These are phyloP conservation scores for Suillus subalutaceus DNA, from an alignment of 768 basidiomycete genomes.

Conservation along the genomic window DNA sequence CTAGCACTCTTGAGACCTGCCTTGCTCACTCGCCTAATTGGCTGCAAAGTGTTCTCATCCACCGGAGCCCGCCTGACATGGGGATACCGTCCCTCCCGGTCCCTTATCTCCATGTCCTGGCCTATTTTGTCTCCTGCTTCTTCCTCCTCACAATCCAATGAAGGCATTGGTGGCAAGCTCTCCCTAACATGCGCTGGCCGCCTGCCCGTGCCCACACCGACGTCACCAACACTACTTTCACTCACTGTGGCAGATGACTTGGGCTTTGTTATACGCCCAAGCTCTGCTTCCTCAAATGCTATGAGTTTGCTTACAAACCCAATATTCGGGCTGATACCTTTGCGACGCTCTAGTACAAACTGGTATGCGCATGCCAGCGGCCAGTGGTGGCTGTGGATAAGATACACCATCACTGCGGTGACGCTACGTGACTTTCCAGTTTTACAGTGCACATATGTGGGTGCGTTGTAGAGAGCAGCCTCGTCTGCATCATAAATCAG, in stretches of 20 bases:
- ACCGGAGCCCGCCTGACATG: slow-evolving; percentile 89
- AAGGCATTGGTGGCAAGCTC: slow-evolving; percentile 51
- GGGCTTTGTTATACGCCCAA: slow-evolving; percentile 50
- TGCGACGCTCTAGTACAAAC: slow-evolving; percentile 89
- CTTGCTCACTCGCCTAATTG: slow-evolving; percentile 88
- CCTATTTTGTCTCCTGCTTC: slow-evolving; percentile 48
- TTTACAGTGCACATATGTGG: slow-evolving; percentile 95
- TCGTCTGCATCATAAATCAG: slow-evolving; percentile 61
- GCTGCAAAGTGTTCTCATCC: slow-evolving; percentile 85
- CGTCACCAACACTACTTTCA: slow-evolving; percentile 22
- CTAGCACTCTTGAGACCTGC: slow-evolving; percentile 84
- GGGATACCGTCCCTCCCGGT: slow-evolving; percentile 81
- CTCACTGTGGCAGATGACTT: background rate
- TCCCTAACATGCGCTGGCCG: slow-evolving; percentile 72
- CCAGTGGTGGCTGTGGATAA: slow-evolving; percentile 98
- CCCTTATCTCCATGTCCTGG: slow-evolving; percentile 89
- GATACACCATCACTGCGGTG: slow-evolving; percentile 95
- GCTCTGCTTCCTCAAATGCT: slow-evolving; percentile 94
- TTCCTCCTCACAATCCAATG: slow-evolving; percentile 24
- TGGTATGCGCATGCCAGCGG: slow-evolving; percentile 88
- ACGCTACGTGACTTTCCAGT: slow-evolving; percentile 96
- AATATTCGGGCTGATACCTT: slow-evolving; percentile 95
- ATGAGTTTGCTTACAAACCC: slow-evolving; percentile 97
- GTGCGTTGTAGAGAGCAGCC: slow-evolving; percentile 83
- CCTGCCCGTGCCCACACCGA: slow-evolving; percentile 33